These are phyloP conservation scores for Blastomyces gilchristii DNA, from an alignment of 2,329 filamentous ascomycete species.

Conservation along the genomic window DNA sequence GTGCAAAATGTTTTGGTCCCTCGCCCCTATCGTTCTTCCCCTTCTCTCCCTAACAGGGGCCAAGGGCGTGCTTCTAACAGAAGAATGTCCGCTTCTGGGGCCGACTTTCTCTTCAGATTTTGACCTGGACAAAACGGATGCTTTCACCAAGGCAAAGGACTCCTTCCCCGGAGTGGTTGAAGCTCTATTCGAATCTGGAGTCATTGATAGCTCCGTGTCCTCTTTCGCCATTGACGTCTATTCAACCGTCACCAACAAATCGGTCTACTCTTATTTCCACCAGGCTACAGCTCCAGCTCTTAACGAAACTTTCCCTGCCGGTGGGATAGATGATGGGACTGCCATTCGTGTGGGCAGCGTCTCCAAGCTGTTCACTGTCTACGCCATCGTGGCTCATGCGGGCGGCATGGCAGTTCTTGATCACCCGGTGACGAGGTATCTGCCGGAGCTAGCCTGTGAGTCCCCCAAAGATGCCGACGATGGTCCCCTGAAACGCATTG, in stretches of 20 bases:
- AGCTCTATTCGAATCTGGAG: not conserved
- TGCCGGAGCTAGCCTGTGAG: not conserved
- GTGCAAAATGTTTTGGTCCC: not conserved
- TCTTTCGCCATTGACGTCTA: not conserved
- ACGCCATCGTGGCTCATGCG: not conserved
- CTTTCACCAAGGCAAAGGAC: not conserved
- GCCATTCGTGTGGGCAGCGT: not conserved
- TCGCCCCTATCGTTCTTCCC: not conserved
- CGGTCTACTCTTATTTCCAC: not conserved
- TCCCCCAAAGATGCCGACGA: not conserved
- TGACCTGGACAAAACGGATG: not conserved
- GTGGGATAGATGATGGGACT: not conserved
- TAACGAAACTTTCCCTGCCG: not conserved
- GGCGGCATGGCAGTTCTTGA: not conserved
- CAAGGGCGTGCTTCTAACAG: not conserved
- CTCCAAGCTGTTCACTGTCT: not conserved
- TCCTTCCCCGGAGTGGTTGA: not conserved
- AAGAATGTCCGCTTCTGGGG: not conserved
- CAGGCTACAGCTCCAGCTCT: not conserved
- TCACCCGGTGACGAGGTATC: not conserved
- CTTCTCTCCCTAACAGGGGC: not conserved
- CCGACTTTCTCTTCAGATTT: not conserved
- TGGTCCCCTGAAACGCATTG: not conserved
- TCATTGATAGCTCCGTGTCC: not conserved
- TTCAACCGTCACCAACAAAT: constrained; percentile 1